Evolutionary conservation across 495 filamentous ascomycete species (phyloP).

Genomic region (Apodospora peruviana): DNA sequence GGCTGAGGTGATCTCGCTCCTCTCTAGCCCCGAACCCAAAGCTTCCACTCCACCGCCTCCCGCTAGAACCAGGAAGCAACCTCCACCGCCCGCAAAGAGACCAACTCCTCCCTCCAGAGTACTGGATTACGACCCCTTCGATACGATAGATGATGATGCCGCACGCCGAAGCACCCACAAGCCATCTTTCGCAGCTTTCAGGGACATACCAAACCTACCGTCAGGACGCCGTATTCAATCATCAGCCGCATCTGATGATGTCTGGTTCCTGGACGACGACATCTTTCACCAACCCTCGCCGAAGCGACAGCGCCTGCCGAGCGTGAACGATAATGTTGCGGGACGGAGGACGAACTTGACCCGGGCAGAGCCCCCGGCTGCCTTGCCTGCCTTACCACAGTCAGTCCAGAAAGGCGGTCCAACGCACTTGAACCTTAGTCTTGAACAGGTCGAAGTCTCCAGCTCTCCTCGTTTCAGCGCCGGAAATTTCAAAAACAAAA

Average conservation of each 20-base stretch:
- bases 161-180: neutral
- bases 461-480: constrained; percentile 12
- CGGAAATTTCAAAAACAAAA: neutral
- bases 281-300: neutral
- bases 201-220: neutral
- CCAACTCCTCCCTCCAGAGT: neutral
- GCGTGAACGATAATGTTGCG: neutral
- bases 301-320: constrained; percentile 24
- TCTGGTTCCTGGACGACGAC: constrained; percentile 31
- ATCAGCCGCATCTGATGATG: neutral
- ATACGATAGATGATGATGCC: neutral
- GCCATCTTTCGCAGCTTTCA: neutral
- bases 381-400: too few species aligned
- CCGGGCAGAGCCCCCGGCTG: neutral
- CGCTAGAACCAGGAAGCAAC: neutral
- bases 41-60: neutral
- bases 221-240: neutral
- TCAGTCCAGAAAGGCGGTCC: too few species aligned
- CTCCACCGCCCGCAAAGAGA: neutral
- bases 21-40: constrained; percentile 22
- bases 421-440: neutral
- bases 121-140: neutral
- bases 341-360: neutral
- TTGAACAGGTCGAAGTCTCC: constrained; percentile 13
- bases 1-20: constrained; percentile 32